Evolutionary conservation across 2,329 filamentous ascomycete species (phyloP).

Genomic region (Talaromyces sp.): DNA sequence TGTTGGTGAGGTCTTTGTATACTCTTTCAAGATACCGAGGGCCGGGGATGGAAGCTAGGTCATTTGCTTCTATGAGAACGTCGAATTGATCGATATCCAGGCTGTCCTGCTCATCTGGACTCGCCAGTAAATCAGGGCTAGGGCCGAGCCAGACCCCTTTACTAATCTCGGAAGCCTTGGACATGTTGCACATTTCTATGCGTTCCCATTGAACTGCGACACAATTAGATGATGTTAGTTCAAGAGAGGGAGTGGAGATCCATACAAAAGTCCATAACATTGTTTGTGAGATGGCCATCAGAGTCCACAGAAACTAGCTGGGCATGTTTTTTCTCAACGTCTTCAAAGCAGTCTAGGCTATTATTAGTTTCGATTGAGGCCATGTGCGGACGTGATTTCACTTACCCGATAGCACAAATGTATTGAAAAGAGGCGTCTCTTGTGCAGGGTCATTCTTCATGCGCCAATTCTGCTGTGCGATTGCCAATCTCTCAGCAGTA

Average conservation of each 20-base stretch:
- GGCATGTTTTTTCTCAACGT: constrained; percentile 65
- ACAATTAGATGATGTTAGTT: not conserved
- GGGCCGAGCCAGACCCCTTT: constrained; percentile 87
- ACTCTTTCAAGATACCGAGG: constrained; percentile 60
- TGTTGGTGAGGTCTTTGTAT: constrained; percentile 48
- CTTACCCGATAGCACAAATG: constrained; percentile 66
- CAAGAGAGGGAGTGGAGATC: constrained; percentile 10
- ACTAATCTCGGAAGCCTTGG: constrained; percentile 79
- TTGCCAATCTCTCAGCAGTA: constrained; percentile 59
- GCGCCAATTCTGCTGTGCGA: constrained; percentile 72
- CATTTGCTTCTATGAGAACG: constrained; percentile 81
- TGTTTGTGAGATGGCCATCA: constrained; percentile 64
- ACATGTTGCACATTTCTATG: constrained; percentile 90
- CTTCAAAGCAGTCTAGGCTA: constrained; percentile 56
- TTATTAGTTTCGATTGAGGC: not conserved
- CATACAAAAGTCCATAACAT: constrained; percentile 76
- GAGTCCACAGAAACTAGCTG: constrained; percentile 72
- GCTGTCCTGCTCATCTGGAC: constrained; percentile 29
- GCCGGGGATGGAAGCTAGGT: constrained; percentile 72
- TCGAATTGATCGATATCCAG: constrained; percentile 63
- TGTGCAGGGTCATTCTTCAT: constrained; percentile 56
- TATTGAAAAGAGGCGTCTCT: constrained; percentile 66
- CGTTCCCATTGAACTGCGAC: constrained; percentile 70
- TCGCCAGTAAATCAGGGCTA: constrained; percentile 64
- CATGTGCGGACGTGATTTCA: constrained; percentile 9